Conservation (phyloP, 2,329 filamentous ascomycete species). For the Dactylellina leptospora region DNA sequence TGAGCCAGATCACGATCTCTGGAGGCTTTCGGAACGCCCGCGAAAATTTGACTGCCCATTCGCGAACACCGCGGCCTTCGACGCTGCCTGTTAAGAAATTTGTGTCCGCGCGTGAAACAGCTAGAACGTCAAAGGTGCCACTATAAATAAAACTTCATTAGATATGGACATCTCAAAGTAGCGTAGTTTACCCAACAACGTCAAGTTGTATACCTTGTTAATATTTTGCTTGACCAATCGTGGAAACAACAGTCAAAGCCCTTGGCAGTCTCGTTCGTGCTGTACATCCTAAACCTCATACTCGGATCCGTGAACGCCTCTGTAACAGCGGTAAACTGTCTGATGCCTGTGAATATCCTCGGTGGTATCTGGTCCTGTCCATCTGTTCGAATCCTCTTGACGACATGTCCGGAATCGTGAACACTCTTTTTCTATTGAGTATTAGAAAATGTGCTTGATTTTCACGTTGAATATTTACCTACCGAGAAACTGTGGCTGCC, state of each 20-base stretch:
- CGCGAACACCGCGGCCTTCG: conserved; percentile 42
- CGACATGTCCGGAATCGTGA: conserved; percentile 27
- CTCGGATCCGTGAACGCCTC: conserved; percentile 45
- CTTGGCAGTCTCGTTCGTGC: conserved; percentile 37
- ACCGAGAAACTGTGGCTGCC: conserved; percentile 30
- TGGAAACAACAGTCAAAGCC: conserved; percentile 51
- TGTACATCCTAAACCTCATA: conserved; percentile 41
- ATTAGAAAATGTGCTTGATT: not conserved
- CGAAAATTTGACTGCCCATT: conserved; percentile 48
- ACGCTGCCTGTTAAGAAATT: conserved; percentile 40
- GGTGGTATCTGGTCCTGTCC: conserved; percentile 31
- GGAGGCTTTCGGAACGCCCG: conserved; percentile 23
- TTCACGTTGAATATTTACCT: not conserved
- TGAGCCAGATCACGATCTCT: conserved; percentile 49
- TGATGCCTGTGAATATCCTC: conserved; percentile 38
- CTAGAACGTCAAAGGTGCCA: conserved; percentile 41
- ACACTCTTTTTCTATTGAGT: conserved; percentile 17
- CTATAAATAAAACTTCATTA: conserved; percentile 5
- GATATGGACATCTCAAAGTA: not conserved
- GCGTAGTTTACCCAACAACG: not conserved
- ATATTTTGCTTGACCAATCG: conserved; percentile 31
- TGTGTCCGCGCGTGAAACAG: conserved; percentile 26
- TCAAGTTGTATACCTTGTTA: conserved; percentile 26
- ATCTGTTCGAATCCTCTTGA: conserved; percentile 28
- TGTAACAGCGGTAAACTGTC: conserved; percentile 12